Percentiles rank a stretch among this genome's conserved stretches.
These are phyloP conservation scores for Colletotrichum sp. DNA, from an alignment of 2,329 filamentous ascomycete genomes.

Conservation along the genomic window DNA sequence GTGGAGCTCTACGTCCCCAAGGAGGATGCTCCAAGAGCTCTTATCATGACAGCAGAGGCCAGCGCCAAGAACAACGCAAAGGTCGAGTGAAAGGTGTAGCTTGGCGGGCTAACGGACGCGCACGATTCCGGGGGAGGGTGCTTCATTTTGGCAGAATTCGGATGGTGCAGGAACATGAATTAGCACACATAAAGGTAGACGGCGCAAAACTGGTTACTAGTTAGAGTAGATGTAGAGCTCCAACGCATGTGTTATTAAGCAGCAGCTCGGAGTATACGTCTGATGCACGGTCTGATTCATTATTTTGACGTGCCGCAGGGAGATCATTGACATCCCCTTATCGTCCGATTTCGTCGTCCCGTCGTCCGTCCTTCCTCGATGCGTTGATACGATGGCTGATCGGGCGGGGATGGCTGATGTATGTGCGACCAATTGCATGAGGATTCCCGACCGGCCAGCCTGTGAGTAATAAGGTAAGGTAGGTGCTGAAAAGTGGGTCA, in stretches of 20 bases:
- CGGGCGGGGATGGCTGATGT: too few relatives aligned
- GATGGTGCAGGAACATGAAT: not conserved
- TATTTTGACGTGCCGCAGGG: not conserved
- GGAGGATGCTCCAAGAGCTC: constrained; percentile 74
- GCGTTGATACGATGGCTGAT: too few relatives aligned
- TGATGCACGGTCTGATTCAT: not conserved
- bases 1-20: constrained; percentile 84
- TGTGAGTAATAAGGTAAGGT: not conserved
- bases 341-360: not conserved
- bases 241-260: not conserved
- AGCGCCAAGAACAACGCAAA: constrained; percentile 71
- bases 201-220: not conserved
- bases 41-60: constrained; percentile 74
- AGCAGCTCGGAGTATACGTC: not conserved
- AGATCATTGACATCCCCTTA: not conserved
- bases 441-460: too few relatives aligned
- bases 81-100: constrained; percentile 26
- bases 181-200: not conserved
- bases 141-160: not conserved
- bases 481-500: not conserved
- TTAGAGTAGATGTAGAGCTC: not conserved
- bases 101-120: not conserved
- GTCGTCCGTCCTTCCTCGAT: not conserved
- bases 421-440: too few relatives aligned
- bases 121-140: not conserved